Evolutionary conservation across 75 land plant genomes (phyloP), one percentile per base, ranked within the genome.

Genomic region (Larix kaempferi): DNA sequence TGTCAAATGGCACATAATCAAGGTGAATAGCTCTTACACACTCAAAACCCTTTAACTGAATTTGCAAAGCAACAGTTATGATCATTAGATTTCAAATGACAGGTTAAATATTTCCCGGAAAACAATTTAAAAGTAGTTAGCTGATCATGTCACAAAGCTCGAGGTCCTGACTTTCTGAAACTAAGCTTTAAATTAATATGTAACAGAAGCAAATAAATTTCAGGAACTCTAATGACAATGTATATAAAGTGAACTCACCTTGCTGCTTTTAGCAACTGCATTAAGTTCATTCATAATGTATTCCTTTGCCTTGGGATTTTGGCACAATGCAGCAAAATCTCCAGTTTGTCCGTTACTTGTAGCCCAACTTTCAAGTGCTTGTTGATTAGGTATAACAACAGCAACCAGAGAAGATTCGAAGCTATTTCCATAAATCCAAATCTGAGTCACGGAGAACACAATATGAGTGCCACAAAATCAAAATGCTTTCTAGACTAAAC

Each of bases 341-440:
- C 91, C 96, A 73, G 75, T 67, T 21, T 81, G 44, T 26, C 91
- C 93, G 75, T 95, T 93, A 22, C 84, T 73, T 13, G 74, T 69
- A 37, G 98, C 99, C 98, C 98, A 98, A 2, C 76, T 82, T 64
- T 91, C 86, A 55, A 98, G 89, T 35, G 91, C 86, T 83, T 80
- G 81, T 65, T 91, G 59, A 74, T 93, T 98, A n/a, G 99, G 99
- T 71, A 91, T 89, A 57, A 86, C 90, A 41, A 98, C 81, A 60
- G 99, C 99, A 61, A 98, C 94, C 72, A 98, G 94, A 74, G 65
- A 91, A 15, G 99, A 93, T 82, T 98, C 98, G 74, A 93, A 98
- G 74, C 99, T 98, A 82, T 93, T 98, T 13, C 99, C 99, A 80
- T 98, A 98, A 17, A 98, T 75, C 99, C 99, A 98, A 74, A 98